phyloP scores from a whole-genome alignment of 2,329 filamentous ascomycete genomes.

The Fusarium metavorans region DNA sequence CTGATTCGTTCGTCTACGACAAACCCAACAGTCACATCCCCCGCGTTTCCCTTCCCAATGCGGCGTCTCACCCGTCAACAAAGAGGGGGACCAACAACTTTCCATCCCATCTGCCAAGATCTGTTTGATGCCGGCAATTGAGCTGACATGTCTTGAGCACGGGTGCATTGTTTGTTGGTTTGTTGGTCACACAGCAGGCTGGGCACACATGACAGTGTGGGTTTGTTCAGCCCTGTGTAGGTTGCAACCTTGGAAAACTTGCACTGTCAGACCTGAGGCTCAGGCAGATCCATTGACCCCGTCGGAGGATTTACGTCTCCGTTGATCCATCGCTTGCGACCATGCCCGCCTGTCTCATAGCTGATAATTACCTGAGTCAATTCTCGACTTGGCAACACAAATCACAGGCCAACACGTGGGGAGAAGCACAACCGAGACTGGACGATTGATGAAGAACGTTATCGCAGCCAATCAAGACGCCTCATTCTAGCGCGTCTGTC shows the following conservation, averaged over 20 bases:
- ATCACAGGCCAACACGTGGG: neutral
- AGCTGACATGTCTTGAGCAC: neutral
- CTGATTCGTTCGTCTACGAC: neutral
- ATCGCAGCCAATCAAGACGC: neutral
- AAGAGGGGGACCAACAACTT: neutral
- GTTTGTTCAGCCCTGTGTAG: neutral
- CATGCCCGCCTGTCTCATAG: neutral
- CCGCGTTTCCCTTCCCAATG: neutral
- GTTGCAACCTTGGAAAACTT: neutral
- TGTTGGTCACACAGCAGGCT: neutral
- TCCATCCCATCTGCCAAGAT: neutral
- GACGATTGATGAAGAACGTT: neutral
- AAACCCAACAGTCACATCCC: neutral
- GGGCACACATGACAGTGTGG: neutral
- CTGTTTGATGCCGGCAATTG: neutral
- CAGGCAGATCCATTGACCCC: neutral
- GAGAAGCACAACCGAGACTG: neutral
- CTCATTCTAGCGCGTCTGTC: neutral
- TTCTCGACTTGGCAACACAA: neutral
- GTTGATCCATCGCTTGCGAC: neutral
- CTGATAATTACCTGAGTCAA: neutral
- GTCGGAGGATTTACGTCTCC: neutral
- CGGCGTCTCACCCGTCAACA: neutral
- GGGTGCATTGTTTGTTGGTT: neutral
- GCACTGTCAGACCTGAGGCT: neutral